These are phyloP conservation scores for Diaporthe vaccinii DNA, from an alignment of 2,329 filamentous ascomycete genomes.

Conservation along the genomic window DNA sequence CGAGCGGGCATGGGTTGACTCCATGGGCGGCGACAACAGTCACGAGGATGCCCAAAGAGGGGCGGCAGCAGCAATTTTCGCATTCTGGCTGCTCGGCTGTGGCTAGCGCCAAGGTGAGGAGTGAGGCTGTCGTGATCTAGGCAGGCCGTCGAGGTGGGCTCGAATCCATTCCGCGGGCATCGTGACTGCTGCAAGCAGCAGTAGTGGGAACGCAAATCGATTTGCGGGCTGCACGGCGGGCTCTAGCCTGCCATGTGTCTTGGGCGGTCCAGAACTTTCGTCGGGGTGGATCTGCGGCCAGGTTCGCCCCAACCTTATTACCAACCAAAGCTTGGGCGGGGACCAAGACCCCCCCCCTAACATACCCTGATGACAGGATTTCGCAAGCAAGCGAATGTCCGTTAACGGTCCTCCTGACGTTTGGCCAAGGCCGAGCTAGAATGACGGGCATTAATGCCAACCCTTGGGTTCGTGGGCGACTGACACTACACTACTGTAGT, in stretches of 20 bases:
- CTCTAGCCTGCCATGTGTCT: constrained; percentile 16
- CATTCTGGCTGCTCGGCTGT: constrained; percentile 20
- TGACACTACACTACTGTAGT: neutral
- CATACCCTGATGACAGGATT: neutral
- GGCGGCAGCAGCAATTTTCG: constrained; percentile 6
- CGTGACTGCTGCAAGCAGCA: neutral
- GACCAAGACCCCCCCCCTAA: neutral
- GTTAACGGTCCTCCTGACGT: constrained; percentile 26
- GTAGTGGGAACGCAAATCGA: neutral
- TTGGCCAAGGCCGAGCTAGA: constrained; percentile 12
- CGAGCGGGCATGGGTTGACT: neutral
- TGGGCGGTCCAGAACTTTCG: constrained; percentile 19
- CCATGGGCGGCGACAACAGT: neutral
- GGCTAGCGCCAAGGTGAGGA: neutral
- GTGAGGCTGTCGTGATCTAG: constrained; percentile 11
- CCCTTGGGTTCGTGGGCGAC: neutral
- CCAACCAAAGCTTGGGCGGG: neutral
- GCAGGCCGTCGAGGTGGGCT: constrained; percentile 15
- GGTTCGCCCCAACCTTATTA: constrained; percentile 35
- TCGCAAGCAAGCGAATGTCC: constrained; percentile 1
- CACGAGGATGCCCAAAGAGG: constrained; percentile 14
- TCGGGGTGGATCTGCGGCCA: constrained; percentile 22
- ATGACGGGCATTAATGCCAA: constrained; percentile 21
- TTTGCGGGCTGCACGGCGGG: neutral
- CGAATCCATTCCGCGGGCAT: neutral